Conservation (phyloP, 805 yeast genomes). For the Wickerhamiella sergipiensis region DNA sequence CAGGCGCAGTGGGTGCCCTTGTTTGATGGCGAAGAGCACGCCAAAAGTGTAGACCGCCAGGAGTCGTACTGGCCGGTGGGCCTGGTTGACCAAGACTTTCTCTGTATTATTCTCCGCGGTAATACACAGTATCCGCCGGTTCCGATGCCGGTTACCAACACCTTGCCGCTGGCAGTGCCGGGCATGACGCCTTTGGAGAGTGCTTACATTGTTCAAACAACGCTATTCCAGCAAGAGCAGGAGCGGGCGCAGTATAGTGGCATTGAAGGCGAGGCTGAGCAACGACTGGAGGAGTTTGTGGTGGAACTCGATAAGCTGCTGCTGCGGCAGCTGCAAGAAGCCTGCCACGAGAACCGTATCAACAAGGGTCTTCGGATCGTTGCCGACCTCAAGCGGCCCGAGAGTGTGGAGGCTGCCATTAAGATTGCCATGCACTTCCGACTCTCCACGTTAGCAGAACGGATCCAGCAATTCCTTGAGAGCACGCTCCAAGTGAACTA, state of each 20-base stretch:
- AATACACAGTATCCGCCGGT: constrained; percentile 51
- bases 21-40: constrained; percentile 38
- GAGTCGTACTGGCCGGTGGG: constrained; percentile 86
- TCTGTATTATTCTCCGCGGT: constrained; percentile 65
- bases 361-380: constrained; percentile 60
- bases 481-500: not conserved
- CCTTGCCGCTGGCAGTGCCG: constrained; percentile 59
- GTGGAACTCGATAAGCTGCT: constrained; percentile 60
- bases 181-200: constrained; percentile 24
- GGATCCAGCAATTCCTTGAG: constrained; percentile 8
- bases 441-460: constrained; percentile 36
- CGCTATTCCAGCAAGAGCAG: constrained; percentile 14
- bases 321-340: constrained; percentile 57
- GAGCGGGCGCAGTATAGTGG: constrained; percentile 18
- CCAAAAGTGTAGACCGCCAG: constrained; percentile 36
- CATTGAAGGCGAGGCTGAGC: constrained; percentile 17
- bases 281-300: constrained; percentile 39
- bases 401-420: constrained; percentile 70
- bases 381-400: constrained; percentile 55
- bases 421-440: constrained; percentile 71
- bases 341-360: constrained; percentile 54
- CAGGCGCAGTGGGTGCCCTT: constrained; percentile 85
- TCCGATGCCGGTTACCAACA: constrained; percentile 77
- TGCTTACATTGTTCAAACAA: constrained; percentile 17
- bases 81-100: constrained; percentile 45